These are phyloP conservation scores for Aspergillus ochraceoroseus DNA, from an alignment of 2,329 filamentous ascomycete genomes.

Conservation along the genomic window DNA sequence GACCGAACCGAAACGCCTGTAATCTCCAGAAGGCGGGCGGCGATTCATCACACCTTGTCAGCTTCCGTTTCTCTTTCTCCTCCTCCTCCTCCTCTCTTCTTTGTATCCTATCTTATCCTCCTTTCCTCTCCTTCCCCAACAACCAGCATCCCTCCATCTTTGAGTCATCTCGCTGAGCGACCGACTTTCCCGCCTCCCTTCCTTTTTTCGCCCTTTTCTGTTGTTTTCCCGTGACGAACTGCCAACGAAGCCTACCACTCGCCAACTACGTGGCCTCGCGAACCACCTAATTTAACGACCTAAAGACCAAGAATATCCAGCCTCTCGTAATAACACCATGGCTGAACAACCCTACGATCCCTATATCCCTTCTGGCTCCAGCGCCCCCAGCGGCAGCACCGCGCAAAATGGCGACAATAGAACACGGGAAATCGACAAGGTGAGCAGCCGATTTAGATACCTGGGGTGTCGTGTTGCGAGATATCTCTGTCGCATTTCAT, in stretches of 20 bases:
- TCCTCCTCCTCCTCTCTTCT: constrained; percentile 4
- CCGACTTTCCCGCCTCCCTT: constrained; percentile 2
- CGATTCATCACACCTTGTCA: constrained; percentile 27
- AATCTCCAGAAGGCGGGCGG: constrained; percentile 25
- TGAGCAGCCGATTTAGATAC: constrained; percentile 51
- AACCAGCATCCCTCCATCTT: constrained; percentile 1
- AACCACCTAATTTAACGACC: constrained; percentile 18
- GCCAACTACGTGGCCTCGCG: constrained; percentile 18
- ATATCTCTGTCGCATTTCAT: background rate
- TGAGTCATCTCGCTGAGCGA: constrained; percentile 3
- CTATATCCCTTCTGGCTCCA: constrained; percentile 70
- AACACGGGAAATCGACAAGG: constrained; percentile 74
- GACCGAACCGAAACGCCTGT: constrained; percentile 25
- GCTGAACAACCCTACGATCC: constrained; percentile 73
- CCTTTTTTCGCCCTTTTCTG: constrained; percentile 6
- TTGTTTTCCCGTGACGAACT: constrained; percentile 10
- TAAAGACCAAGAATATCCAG: constrained; percentile 11
- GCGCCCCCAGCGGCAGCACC: constrained; percentile 49
- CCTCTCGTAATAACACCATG: constrained; percentile 41
- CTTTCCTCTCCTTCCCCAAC: constrained; percentile 9
- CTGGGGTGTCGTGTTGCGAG: background rate
- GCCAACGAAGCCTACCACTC: constrained; percentile 13
- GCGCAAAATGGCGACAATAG: constrained; percentile 56
- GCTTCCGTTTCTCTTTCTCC: constrained; percentile 17
- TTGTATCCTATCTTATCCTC: constrained; percentile 6